Evolutionary conservation across 2,329 filamentous ascomycete genomes (phyloP), one percentile per base, ranked within the genome.

Genomic region (Penicillium olsonii): DNA sequence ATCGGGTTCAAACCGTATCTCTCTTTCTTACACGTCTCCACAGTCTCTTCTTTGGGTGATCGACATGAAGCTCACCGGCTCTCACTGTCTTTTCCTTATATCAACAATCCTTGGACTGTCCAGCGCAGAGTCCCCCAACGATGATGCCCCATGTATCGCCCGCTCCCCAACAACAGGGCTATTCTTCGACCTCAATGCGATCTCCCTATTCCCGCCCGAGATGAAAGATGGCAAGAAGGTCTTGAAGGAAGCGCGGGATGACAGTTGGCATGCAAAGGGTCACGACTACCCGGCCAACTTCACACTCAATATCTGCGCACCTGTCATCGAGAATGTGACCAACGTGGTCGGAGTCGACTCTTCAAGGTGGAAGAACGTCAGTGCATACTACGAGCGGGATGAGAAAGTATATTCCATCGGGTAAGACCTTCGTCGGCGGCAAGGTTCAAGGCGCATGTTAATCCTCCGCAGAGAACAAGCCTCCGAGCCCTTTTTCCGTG

Each of bases 181-280:
- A 46, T 86, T 83, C 73, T 86, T 84, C 70, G 83, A 87, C 62
- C 74, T 87, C 22, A 84, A 77, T 57, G 73, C 78, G 7, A 76
- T 87, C 55, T 77, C 77, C 24, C 68, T 84, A 44, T 71, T 70
- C 31, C 76, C 77, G 27, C 78, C 80, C 11, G 65, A 68, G 45
- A 38, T 61, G 35, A 70, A 72, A 46, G 67, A 75, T 43, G 67
- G 69, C 35, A 68, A 73, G 45, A 75, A 72, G 47, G 55, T 64
- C 39, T 60, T 65, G 43, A 70, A 68, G 48, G 67, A 68, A 48
- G 63, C 64, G 24, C 68, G 70, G 24, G 67, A 70, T 18, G 70
- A 73, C 42, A 79, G 76, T 57, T 79, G 76, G 74, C 72, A 74
- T 53, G 70, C 73, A 15, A 71, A 65, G 55, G 77, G 77, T 3